Base-by-base conservation (phyloP, 345 rosid species). In the Lenwebbia sp. region DNA sequence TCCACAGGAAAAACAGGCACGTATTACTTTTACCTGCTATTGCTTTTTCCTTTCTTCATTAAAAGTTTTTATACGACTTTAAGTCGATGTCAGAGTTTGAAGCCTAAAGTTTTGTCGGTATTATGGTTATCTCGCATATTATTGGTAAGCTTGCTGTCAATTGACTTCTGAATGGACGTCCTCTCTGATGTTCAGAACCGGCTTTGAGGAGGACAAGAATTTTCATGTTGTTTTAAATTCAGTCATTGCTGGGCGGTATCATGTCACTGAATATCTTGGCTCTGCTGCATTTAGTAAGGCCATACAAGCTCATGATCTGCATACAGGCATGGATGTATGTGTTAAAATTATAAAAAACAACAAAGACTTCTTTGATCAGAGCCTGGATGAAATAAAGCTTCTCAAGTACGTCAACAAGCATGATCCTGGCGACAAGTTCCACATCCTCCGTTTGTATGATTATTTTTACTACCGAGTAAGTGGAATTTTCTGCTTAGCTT, bases 211-310 rank as follows among this genome's bases (percentile, higher is more conserved):
- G 93, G 99, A 98, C 91, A 98, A 98, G 93, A 98, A 96, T 90
- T 98, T 98, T 85, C 96, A 96, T 86, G 99, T 96, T 86, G 97
- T 96, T 86, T 85, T 98, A 75, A 98, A 98, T 89, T 98, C 99
- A 82, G 98, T 98, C 23, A 90, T 98, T 74, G 99, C 99, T 86
- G 99, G 99, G 86, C 95, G 98, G 49, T 98, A 96, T 90, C 99
- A 98, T 90, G 98, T 98, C 83, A 98, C 99, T 0, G 99, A 98
- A 93, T 96, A 95, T 91, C 98, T 98, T 90, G 99, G 99, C 81
- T 98, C 99, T 21, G 99, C 99, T 85, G 99, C 99, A 52, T 98
- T 97, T 87, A 98, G 99, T 88, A 98, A 98, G 90, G 99, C 99
- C 90, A 94, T 98, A 89, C 99, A 98, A 92, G 99, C 99, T 37